Evolutionary conservation across 805 yeast genomes (phyloP).

Genomic region (Cyberlindnera misumaiensis): DNA sequence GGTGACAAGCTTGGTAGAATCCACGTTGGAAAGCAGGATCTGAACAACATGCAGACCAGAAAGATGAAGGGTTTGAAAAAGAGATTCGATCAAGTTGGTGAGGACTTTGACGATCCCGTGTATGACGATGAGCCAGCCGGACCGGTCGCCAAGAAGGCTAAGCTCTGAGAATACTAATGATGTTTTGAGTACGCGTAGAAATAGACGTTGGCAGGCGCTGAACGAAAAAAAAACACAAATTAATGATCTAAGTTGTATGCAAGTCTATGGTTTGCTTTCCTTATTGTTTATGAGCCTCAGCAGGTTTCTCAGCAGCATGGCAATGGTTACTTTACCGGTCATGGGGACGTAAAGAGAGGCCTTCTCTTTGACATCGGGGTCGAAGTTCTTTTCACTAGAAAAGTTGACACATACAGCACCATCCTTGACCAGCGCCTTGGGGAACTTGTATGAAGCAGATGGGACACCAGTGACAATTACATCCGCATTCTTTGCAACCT

Average conservation of each 20-base stretch:
- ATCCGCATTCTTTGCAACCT: slow-evolving; percentile 70
- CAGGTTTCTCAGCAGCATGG: slow-evolving; percentile 88
- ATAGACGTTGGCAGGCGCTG: no score
- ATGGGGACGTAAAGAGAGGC: slow-evolving; percentile 94
- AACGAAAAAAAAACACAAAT: no score
- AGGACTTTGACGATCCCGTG: slow-evolving; percentile 44
- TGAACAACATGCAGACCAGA: slow-evolving; percentile 85
- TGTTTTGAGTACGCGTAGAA: no score
- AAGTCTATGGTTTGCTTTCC: slow-evolving; percentile 1
- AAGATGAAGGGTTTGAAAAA: slow-evolving; percentile 97
- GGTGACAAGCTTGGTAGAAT: slow-evolving; percentile 97
- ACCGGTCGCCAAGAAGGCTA: slow-evolving; percentile 27
- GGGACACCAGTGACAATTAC: slow-evolving; percentile 97
- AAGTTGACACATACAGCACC: slow-evolving; percentile 92
- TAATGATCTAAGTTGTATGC: no score
- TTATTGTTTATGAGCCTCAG: slow-evolving; percentile 74
- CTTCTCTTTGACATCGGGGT: slow-evolving; percentile 69
- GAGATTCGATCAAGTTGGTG: slow-evolving; percentile 65
- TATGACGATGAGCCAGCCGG: slow-evolving; percentile 34
- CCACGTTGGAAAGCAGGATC: slow-evolving; percentile 93
- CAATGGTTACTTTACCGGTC: slow-evolving; percentile 93
- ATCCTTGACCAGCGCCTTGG: slow-evolving; percentile 67
- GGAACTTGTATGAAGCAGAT: slow-evolving; percentile 73
- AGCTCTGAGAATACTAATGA: slow-evolving; percentile 5
- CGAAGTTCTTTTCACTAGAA: slow-evolving; percentile 82